A percentile compares a stretch with the other conserved stretches of the same genome.
phyloP scores from a whole-genome alignment of 2,329 filamentous ascomycete species.

The Colletotrichum spinosum region DNA sequence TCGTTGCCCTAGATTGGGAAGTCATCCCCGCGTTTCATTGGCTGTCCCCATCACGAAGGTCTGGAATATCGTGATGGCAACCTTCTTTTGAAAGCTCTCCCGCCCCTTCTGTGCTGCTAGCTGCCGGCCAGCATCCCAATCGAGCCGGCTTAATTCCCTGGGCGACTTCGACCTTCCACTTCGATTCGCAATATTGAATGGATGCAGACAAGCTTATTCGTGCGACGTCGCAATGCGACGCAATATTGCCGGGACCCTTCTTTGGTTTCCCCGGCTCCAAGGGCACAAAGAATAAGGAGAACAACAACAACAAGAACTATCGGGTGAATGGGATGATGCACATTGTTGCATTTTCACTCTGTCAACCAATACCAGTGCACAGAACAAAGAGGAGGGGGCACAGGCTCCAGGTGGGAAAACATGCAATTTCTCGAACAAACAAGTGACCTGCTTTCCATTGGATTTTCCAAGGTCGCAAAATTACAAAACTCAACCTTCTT shows the following conservation, averaged over 20 bases:
- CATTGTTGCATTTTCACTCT: not conserved
- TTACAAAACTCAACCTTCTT: conserved; percentile 28
- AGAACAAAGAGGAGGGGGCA: not conserved
- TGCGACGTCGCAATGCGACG: conserved; percentile 21
- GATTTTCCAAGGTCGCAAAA: conserved; percentile 21
- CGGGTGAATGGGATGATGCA: conserved; percentile 2
- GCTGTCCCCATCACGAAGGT: conserved; percentile 10
- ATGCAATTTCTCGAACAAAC: conserved; percentile 20
- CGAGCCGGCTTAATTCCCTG: conserved; percentile 6
- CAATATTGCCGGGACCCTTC: conserved; percentile 29
- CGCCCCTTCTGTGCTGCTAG: conserved; percentile 11
- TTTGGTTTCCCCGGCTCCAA: conserved; percentile 18
- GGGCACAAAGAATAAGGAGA: not conserved
- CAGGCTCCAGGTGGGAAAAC: conserved; percentile 1
- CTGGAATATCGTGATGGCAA: conserved; percentile 17
- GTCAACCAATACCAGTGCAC: not conserved
- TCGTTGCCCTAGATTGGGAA: conserved; percentile 29
- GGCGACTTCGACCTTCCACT: conserved; percentile 21
- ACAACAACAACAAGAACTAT: not conserved
- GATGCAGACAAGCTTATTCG: conserved; percentile 29
- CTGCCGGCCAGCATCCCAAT: conserved; percentile 10
- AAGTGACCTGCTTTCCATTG: conserved; percentile 14
- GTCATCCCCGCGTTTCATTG: conserved; percentile 35
- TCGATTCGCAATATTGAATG: not conserved
- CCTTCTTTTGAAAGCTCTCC: conserved; percentile 22